Conservation (phyloP, 176 grass and related monocot genomes). For the Elaeis guineensis region DNA sequence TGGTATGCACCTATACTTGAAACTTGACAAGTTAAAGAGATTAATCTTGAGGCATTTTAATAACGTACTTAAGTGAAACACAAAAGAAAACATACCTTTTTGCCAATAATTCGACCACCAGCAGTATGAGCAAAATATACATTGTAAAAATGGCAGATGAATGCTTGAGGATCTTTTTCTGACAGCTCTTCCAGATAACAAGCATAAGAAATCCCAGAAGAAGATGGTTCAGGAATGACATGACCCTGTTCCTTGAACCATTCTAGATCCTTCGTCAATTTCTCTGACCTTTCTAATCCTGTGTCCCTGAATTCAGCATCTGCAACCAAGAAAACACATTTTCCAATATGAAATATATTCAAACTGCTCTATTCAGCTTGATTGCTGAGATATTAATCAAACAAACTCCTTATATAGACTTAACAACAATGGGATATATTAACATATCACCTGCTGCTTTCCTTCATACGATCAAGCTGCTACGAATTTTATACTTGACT, state of each 20-base stretch:
- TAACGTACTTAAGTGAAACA: too few relatives aligned
- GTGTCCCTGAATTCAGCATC: slow-evolving; percentile 78
- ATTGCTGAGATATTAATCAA: too few relatives aligned
- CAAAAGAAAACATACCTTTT: slow-evolving; percentile 40
- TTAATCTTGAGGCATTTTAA: too few relatives aligned
- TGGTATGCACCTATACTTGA: too few relatives aligned
- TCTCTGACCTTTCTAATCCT: slow-evolving; percentile 86
- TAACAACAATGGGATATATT: too few relatives aligned
- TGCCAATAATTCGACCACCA: slow-evolving; percentile 91
- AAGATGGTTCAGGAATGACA: slow-evolving; percentile 66
- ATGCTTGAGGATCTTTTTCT: slow-evolving; percentile 84
- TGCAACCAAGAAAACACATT: slow-evolving; percentile 23
- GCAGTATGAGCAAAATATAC: slow-evolving; percentile 91
- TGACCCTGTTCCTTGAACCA: slow-evolving; percentile 83
- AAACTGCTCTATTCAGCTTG: too few relatives aligned
- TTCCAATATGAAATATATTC: background rate
- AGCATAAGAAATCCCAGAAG: slow-evolving; percentile 61
- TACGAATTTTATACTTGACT: too few relatives aligned
- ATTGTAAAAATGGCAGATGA: slow-evolving; percentile 96
- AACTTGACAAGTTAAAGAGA: too few relatives aligned
- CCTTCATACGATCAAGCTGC: too few relatives aligned
- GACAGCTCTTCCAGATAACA: slow-evolving; percentile 66
- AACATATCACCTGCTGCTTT: too few relatives aligned
- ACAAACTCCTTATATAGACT: too few relatives aligned
- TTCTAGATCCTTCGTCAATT: slow-evolving; percentile 74